Percentiles rank a stretch among this genome's conserved stretches.
These are phyloP conservation scores for Yueomyces sp. DNA, from an alignment of 805 yeast genomes.

Conservation along the genomic window DNA sequence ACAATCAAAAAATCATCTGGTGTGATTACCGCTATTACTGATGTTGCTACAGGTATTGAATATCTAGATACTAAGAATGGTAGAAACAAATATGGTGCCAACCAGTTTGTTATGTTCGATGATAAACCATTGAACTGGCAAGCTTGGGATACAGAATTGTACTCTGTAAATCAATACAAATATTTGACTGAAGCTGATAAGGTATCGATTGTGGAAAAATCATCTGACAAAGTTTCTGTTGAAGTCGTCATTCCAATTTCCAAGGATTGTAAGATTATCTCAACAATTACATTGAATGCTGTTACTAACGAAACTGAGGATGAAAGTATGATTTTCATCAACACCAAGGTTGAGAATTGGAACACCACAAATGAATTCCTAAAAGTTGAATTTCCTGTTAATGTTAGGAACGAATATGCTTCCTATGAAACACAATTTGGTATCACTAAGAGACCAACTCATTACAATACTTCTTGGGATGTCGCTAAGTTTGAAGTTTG, in stretches of 20 bases:
- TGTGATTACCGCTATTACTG: slow-evolving; percentile 49
- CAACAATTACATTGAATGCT: slow-evolving; percentile 50
- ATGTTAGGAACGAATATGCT: slow-evolving; percentile 61
- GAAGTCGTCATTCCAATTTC: slow-evolving; percentile 50
- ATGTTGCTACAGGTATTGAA: slow-evolving; percentile 45
- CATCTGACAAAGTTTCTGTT: slow-evolving; percentile 49
- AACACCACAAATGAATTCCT: slow-evolving; percentile 75
- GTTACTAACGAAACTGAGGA: slow-evolving; percentile 28
- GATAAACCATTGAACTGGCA: slow-evolving; percentile 87
- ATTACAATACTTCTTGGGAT: slow-evolving; percentile 92
- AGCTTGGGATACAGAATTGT: slow-evolving; percentile 97
- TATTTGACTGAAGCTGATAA: slow-evolving; percentile 28
- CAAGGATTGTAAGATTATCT: slow-evolving; percentile 41
- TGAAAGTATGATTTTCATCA: slow-evolving; percentile 35
- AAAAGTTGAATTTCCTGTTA: slow-evolving; percentile 91
- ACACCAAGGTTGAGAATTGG: slow-evolving; percentile 60
- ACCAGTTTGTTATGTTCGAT: slow-evolving; percentile 69
- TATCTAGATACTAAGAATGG: slow-evolving; percentile 47
- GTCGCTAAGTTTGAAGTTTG: slow-evolving; percentile 93
- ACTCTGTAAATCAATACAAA: slow-evolving; percentile 59
- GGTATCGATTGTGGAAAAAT: slow-evolving; percentile 25
- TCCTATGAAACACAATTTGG: slow-evolving; percentile 93
- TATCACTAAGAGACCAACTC: slow-evolving; percentile 81
- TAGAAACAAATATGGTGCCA: slow-evolving; percentile 51
- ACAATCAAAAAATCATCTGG: slow-evolving; percentile 43